Base-by-base conservation (phyloP, 2,329 filamentous ascomycete species). In the Davidsoniella eucalypti region DNA sequence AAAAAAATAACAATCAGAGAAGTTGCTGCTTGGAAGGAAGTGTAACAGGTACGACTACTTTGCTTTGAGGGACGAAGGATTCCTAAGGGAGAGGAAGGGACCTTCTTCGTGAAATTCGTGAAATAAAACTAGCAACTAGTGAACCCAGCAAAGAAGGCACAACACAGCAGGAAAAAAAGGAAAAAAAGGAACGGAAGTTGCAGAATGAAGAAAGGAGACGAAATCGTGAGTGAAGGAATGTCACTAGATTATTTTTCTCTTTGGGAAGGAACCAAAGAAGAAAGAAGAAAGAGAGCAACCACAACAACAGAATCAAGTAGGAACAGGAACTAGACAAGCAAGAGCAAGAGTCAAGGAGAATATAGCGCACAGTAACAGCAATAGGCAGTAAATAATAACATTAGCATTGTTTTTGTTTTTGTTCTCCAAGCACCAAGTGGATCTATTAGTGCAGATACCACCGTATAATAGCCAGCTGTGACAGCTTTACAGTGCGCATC, bases 1-100 rank as follows among this genome's bases (percentile, higher is more conserved):
- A 42, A 33, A 33, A 38, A 18, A 42, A 36, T 25, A 50, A 50
- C 7, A 44, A 43, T 33, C 23, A 49, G 36, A 38, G n/a, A 37
- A 50, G 36, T 12, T 33, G 8, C 29, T 33, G 6, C 8, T 12
- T 33, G 9, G 10, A 46, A 12, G 36, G 21, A 23, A 23, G 21
- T 23, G 21, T 23, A 23, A 23, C 21, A 23, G 21, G 21, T 23
- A 23, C 5, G 5, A 23, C 21, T 18, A 17, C 18, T 23, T 42
- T 5, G 23, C 18, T 42, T 23, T 12, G 29, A 33, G 12, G 29
- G 17, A 44, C 10, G 12, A 33, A 37, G 36, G 29, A 46, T 21
- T 12, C 10, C 9, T 9, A 46, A 42, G 5, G 40, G 17, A 21
- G 17, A 21, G 40, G 40, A 23, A 17, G 40, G 4, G 29, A 14